phyloP scores from a whole-genome alignment of 306 rosid species.

The Lablab purpureus region DNA sequence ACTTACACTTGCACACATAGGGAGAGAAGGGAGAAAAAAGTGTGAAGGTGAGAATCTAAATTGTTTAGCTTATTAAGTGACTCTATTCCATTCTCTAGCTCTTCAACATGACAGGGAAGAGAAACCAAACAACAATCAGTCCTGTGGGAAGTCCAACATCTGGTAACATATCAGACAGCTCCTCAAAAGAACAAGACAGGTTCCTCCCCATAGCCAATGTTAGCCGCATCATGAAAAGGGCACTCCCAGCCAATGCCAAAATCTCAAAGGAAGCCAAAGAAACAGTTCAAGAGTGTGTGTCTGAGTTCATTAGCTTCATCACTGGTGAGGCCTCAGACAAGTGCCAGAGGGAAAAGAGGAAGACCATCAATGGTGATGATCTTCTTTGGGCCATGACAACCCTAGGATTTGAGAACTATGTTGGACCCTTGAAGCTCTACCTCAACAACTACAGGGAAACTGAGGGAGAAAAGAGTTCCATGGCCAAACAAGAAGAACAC shows the following conservation, averaged over 20 bases:
- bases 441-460: conserved; percentile 79
- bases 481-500: conserved; percentile 55
- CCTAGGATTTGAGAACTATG: conserved; percentile 83
- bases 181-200: conserved; percentile 78
- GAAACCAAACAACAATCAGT: conserved; percentile 60
- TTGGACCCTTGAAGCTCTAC: conserved; percentile 71
- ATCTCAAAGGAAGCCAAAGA: conserved; percentile 91
- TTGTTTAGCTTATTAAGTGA: conserved; percentile 31
- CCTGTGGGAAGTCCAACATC: conserved; percentile 81
- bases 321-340: conserved; percentile 93
- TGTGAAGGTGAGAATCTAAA: not conserved
- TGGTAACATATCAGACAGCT: conserved; percentile 66
- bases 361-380: conserved; percentile 89
- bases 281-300: conserved; percentile 86
- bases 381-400: conserved; percentile 94
- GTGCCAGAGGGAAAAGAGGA: conserved; percentile 86
- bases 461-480: conserved; percentile 69
- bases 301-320: conserved; percentile 93
- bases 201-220: conserved; percentile 92
- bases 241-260: conserved; percentile 84
- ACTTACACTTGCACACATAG: conserved; percentile 23
- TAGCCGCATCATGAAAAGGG: conserved; percentile 84
- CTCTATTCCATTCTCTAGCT: conserved; percentile 15
- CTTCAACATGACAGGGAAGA: conserved; percentile 63
- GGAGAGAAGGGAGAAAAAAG: not conserved